Conservation (phyloP, 495 filamentous ascomycete species). For the Cetradonia linearis region DNA sequence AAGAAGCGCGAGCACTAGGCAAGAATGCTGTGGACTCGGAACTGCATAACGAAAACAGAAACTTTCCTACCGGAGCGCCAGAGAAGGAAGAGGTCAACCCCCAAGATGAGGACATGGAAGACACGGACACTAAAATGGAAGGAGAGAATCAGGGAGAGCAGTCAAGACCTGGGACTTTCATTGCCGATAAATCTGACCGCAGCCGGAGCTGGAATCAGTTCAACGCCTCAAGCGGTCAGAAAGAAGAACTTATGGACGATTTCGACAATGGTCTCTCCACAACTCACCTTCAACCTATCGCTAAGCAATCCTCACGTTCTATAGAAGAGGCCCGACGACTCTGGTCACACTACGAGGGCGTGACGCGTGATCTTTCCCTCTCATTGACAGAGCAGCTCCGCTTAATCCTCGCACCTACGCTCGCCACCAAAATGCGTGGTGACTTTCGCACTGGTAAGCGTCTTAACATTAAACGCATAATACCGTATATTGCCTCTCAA, state of each 20-base stretch:
- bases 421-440: conserved; percentile 91
- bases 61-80: conserved; percentile 48
- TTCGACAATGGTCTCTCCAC: conserved; percentile 64
- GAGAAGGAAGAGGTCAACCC: conserved; percentile 44
- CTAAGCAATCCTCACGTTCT: conserved; percentile 34
- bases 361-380: conserved; percentile 76
- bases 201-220: background rate
- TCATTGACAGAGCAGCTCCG: conserved; percentile 86
- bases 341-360: conserved; percentile 75
- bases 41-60: conserved; percentile 42
- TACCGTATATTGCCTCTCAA: conserved; percentile 91
- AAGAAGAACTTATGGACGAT: conserved; percentile 54
- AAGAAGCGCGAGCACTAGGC: conserved; percentile 73
- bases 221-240: background rate
- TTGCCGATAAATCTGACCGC: conserved; percentile 10
- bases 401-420: conserved; percentile 86
- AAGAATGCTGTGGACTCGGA: conserved; percentile 74
- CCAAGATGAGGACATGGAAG: conserved; percentile 38
- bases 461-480: conserved; percentile 97
- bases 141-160: conserved; percentile 36
- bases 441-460: conserved; percentile 97
- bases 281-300: conserved; percentile 52
- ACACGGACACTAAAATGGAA: conserved; percentile 28
- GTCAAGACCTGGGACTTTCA: conserved; percentile 31
- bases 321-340: conserved; percentile 58